A percentile compares a stretch with the other conserved stretches of the same genome.
phyloP scores from a whole-genome alignment of 257 asterid species.

The Paraleonurus japonicus region DNA sequence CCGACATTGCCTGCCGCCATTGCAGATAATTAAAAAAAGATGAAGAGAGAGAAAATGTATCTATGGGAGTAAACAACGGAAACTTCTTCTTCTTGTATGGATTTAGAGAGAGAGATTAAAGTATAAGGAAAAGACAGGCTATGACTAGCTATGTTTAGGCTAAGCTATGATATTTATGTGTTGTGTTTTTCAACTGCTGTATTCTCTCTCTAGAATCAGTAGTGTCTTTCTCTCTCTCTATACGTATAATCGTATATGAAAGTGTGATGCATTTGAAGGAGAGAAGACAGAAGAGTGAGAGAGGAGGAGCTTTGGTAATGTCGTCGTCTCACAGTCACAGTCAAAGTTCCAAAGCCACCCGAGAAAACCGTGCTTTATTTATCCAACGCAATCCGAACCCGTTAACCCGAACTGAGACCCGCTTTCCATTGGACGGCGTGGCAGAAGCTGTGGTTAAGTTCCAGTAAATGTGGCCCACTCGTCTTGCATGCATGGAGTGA shows the following conservation, averaged over 20 bases:
- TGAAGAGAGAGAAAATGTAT: background rate
- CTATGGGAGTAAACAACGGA: slow-evolving; percentile 48
- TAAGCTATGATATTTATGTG: slow-evolving; percentile 26
- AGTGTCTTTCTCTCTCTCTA: slow-evolving; percentile 22
- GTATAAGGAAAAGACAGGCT: slow-evolving; percentile 17
- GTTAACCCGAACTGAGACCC: slow-evolving; percentile 6
- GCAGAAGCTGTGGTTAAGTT: slow-evolving; percentile 22
- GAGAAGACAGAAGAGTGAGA: slow-evolving; percentile 16
- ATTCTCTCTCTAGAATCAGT: background rate
- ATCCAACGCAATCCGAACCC: slow-evolving; percentile 30
- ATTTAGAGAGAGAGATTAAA: background rate
- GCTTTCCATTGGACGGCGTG: slow-evolving; percentile 25
- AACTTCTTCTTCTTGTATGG: slow-evolving; percentile 28
- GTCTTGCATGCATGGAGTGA: slow-evolving; percentile 48
- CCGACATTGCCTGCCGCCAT: slow-evolving; percentile 48
- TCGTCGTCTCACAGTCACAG: slow-evolving; percentile 52
- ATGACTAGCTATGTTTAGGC: background rate
- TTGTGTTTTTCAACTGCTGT: slow-evolving; percentile 28
- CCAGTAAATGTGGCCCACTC: slow-evolving; percentile 43
- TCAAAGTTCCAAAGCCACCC: slow-evolving; percentile 57
- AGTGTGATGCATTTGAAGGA: too few relatives aligned
- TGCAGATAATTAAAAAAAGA: background rate
- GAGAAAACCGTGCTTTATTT: slow-evolving; percentile 52
- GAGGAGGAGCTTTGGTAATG: slow-evolving; percentile 50
- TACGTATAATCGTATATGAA: background rate